Evolutionary conservation across 805 yeast genomes (phyloP), one percentile per base, ranked within the genome.

Genomic region (Candida maris): DNA sequence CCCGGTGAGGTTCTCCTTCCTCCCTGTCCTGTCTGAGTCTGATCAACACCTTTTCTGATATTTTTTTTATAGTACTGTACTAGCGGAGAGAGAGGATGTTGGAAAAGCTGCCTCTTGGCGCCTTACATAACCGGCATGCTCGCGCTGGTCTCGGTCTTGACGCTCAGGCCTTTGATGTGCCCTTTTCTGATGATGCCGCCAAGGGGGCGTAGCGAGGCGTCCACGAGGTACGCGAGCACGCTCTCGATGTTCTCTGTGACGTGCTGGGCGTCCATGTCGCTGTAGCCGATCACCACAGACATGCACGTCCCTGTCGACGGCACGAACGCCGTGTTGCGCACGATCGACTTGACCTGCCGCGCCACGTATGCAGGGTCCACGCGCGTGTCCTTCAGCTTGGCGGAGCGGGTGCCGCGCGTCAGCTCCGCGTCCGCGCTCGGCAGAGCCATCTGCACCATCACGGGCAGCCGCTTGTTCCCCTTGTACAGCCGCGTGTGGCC

Each of bases 71-170:
- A n/a, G n/a, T n/a, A n/a, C n/a, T n/a, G n/a, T n/a, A n/a, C n/a
- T n/a, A n/a, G n/a, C n/a, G n/a, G n/a, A n/a, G n/a, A n/a, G n/a
- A n/a, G n/a, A n/a, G n/a, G n/a, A n/a, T n/a, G n/a, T n/a, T n/a
- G n/a, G n/a, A n/a, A n/a, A n/a, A n/a, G n/a, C n/a, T n/a, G n/a
- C n/a, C n/a, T n/a, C n/a, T n/a, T n/a, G n/a, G n/a, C n/a, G n/a
- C n/a, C n/a, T n/a, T n/a, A n/a, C n/a, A n/a, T n/a, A 21, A 25
- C 62, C 2, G 89, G 91, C 46, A 84, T 61, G 56, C 85, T 75
- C 13, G 71, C 67, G 58, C 89, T 81, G 27, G 77, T 81, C 30
- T 75, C 68, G 0, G 87, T 79, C 57, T 82, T 83, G 27, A 84
- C 64, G 49, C 76, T 77, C 12, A 81, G 57, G 18, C 71, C 73